Percentiles rank a stretch among this genome's conserved stretches.
Evolutionary conservation across 257 asterid species (phyloP).

Genomic region (Salvia miltiorrhiza): DNA sequence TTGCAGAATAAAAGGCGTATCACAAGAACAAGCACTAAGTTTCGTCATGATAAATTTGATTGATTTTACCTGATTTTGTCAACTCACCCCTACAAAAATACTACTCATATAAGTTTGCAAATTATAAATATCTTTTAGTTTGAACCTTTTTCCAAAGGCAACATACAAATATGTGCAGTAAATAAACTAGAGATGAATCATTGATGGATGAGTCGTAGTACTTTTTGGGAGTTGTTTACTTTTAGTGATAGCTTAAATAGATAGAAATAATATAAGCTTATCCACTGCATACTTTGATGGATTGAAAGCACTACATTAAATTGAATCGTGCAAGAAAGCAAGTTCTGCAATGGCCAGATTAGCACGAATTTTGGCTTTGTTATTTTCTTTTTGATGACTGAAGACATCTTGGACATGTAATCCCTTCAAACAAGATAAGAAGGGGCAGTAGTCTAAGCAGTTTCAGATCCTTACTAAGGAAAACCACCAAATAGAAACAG

Average conservation of each 20-base stretch:
- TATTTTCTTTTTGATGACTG: background rate
- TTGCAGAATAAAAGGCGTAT: background rate
- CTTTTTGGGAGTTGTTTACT: background rate
- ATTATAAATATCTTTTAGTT: background rate
- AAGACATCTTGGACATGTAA: background rate
- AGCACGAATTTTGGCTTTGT: background rate
- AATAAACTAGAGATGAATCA: background rate
- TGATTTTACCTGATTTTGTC: background rate
- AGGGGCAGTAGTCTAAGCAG: background rate
- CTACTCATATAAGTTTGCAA: background rate
- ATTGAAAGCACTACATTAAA: background rate
- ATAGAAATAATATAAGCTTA: no score
- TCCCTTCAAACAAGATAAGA: background rate
- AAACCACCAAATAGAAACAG: no score
- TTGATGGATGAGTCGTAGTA: background rate
- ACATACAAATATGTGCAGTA: no score
- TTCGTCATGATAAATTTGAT: background rate
- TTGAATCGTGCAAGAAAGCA: background rate
- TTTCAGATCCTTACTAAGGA: background rate
- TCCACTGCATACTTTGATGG: no score
- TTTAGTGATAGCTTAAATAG: no score
- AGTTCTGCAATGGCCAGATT: background rate
- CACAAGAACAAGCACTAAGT: background rate
- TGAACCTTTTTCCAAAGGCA: background rate
- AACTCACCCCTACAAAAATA: background rate